phyloP scores from a whole-genome alignment of 768 basidiomycete species.

The Strobilomyces confusus region DNA sequence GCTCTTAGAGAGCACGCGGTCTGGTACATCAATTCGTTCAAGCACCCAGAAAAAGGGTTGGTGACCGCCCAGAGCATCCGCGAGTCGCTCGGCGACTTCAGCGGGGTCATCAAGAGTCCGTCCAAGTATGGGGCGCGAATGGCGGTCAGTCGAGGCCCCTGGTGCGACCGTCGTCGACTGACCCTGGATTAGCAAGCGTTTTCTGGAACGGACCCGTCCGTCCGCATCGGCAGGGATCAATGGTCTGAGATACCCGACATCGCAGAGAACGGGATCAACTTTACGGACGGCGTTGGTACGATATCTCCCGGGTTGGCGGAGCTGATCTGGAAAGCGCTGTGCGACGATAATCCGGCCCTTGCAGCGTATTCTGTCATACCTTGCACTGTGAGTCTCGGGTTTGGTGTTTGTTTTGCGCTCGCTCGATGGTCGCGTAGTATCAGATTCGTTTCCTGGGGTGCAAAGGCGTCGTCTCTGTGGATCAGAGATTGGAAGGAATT shows the following conservation, averaged over 20 bases:
- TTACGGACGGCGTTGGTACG: slow-evolving; percentile 81
- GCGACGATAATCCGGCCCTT: slow-evolving; percentile 38
- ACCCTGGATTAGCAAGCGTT: slow-evolving; percentile 56
- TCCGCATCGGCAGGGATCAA: slow-evolving; percentile 48
- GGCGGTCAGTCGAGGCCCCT: slow-evolving; percentile 32
- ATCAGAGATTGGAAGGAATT: slow-evolving; percentile 48
- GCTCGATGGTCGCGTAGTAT: slow-evolving; percentile 39
- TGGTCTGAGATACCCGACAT: slow-evolving; percentile 67
- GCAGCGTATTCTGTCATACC: slow-evolving; percentile 41
- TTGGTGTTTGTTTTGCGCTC: neutral
- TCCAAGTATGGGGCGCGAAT: slow-evolving; percentile 83
- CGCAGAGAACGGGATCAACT: slow-evolving; percentile 39
- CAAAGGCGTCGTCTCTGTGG: slow-evolving; percentile 78
- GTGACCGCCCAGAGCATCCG: slow-evolving; percentile 62
- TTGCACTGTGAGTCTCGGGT: slow-evolving; percentile 50
- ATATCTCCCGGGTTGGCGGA: slow-evolving; percentile 59
- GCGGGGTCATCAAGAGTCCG: slow-evolving; percentile 50
- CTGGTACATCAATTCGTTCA: slow-evolving; percentile 74
- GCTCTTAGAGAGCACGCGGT: slow-evolving; percentile 77
- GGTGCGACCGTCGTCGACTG: neutral
- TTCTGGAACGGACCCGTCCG: slow-evolving; percentile 74
- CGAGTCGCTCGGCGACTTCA: slow-evolving; percentile 63
- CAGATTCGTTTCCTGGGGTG: slow-evolving; percentile 82
- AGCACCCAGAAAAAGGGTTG: slow-evolving; percentile 36
- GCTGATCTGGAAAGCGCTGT: slow-evolving; percentile 56